A percentile compares a stretch with the other conserved stretches of the same genome.
Evolutionary conservation across 225 moss, liverwort and hornwort genomes (phyloP).

Genomic region (Physcomitrium patens): DNA sequence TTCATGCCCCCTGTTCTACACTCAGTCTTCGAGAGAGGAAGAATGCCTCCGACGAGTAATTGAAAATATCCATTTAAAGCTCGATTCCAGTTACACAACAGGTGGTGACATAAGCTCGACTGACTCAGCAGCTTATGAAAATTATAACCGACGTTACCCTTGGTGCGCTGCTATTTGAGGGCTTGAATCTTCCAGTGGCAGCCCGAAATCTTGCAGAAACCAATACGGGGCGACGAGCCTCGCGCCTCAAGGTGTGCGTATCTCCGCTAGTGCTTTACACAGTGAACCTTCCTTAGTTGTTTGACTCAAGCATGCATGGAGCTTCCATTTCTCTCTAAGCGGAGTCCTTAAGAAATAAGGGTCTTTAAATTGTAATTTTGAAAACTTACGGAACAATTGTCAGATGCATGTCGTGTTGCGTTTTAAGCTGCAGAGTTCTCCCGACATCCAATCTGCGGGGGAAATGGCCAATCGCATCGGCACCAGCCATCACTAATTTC

Average conservation of each 20-base stretch:
- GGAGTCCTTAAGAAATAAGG: too few species aligned
- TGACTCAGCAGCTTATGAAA: constrained; percentile 61
- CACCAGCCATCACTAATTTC: constrained; percentile 76
- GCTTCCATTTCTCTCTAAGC: too few species aligned
- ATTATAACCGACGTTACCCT: constrained; percentile 92
- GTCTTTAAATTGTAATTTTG: too few species aligned
- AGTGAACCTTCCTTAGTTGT: not conserved
- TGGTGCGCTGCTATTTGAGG: constrained; percentile 85
- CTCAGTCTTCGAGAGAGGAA: constrained; percentile 71
- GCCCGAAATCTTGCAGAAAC: constrained; percentile 66
- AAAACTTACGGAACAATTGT: not conserved
- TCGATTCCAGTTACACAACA: too few species aligned
- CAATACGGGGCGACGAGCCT: constrained; percentile 74
- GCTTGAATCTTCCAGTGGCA: constrained; percentile 81
- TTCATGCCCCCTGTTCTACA: constrained; percentile 66
- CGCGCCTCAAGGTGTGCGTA: constrained; percentile 60
- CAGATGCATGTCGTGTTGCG: not conserved
- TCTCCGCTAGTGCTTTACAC: not conserved
- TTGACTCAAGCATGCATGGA: too few species aligned
- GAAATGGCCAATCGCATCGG: constrained; percentile 76
- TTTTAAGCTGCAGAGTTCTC: constrained; percentile 61
- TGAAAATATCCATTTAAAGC: not conserved
- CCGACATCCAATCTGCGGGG: constrained; percentile 75
- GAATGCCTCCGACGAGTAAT: not conserved
- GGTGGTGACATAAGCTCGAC: not conserved